These are phyloP conservation scores for Apiotrichum veenhuisii DNA, from an alignment of 1,284 basidiomycete species.

Conservation along the genomic window DNA sequence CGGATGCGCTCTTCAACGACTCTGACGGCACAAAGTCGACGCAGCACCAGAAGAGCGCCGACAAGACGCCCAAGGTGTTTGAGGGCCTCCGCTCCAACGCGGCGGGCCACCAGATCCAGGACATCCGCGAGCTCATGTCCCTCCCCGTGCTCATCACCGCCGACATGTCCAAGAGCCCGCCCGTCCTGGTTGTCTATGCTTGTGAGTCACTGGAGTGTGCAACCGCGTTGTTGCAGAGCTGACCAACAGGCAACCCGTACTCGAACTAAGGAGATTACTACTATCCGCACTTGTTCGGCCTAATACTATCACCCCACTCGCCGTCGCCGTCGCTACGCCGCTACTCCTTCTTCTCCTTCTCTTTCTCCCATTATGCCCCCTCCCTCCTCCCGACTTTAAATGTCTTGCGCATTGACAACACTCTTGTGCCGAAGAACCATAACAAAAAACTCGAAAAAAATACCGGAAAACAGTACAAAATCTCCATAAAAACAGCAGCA, in stretches of 20 bases:
- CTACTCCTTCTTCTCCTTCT: not conserved
- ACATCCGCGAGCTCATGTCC: conserved; percentile 81
- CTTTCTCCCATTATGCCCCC: too few species aligned
- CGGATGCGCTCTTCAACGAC: conserved; percentile 82
- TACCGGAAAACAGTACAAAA: too few species aligned
- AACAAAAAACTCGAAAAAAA: too few species aligned
- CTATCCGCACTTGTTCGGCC: not conserved
- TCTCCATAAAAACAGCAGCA: too few species aligned
- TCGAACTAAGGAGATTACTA: conserved; percentile 2
- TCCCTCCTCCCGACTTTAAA: too few species aligned
- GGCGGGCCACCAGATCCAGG: conserved; percentile 84
- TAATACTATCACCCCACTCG: not conserved
- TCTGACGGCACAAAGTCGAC: conserved; percentile 61
- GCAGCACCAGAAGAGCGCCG: conserved; percentile 71
- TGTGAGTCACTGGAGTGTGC: conserved; percentile 19
- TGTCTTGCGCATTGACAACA: too few species aligned
- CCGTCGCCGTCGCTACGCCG: too few species aligned
- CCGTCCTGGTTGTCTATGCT: conserved; percentile 68
- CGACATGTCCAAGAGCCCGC: conserved; percentile 88
- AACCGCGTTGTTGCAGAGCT: not conserved
- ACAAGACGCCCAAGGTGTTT: conserved; percentile 64
- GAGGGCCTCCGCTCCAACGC: conserved; percentile 68
- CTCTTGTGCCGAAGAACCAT: too few species aligned
- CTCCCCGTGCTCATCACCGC: conserved; percentile 91
- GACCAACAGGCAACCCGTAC: conserved; percentile 22